phyloP scores from a whole-genome alignment of 306 rosid species.

The Cucurbita ficifolia region DNA sequence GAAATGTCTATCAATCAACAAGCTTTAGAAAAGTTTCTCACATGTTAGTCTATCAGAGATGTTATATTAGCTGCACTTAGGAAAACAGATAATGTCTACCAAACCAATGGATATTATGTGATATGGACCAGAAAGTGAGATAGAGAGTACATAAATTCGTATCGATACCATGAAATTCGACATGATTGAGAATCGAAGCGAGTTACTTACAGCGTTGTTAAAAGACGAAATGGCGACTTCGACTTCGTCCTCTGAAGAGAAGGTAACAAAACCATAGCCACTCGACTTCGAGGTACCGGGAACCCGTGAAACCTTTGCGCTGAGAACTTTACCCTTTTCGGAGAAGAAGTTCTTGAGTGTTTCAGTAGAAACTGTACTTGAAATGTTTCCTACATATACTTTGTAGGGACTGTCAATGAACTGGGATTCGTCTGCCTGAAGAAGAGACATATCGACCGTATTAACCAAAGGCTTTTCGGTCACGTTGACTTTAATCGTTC shows the following conservation, averaged over 20 bases:
- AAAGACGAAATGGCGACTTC: conserved; percentile 66
- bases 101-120: not conserved
- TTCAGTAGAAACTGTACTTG: conserved; percentile 62
- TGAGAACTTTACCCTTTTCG: conserved; percentile 55
- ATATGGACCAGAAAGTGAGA: not conserved
- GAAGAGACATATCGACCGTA: conserved; percentile 22
- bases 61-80: not conserved
- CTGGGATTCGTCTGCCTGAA: conserved; percentile 57
- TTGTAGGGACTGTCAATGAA: conserved; percentile 80
- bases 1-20: too few species aligned
- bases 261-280: conserved; percentile 75
- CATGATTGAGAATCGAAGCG: not conserved
- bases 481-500: conserved; percentile 64
- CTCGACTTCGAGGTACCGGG: conserved; percentile 83
- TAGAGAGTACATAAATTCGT: not conserved
- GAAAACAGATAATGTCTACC: not conserved
- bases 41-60: not conserved
- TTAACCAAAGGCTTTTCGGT: conserved; percentile 60
- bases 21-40: not conserved
- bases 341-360: conserved; percentile 51
- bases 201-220: conserved; percentile 68
- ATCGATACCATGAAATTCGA: not conserved
- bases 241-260: conserved; percentile 82
- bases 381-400: conserved; percentile 87
- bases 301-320: conserved; percentile 88